phyloP scores from a whole-genome alignment of 257 asterid genomes.

The Mitragyna speciosa region DNA sequence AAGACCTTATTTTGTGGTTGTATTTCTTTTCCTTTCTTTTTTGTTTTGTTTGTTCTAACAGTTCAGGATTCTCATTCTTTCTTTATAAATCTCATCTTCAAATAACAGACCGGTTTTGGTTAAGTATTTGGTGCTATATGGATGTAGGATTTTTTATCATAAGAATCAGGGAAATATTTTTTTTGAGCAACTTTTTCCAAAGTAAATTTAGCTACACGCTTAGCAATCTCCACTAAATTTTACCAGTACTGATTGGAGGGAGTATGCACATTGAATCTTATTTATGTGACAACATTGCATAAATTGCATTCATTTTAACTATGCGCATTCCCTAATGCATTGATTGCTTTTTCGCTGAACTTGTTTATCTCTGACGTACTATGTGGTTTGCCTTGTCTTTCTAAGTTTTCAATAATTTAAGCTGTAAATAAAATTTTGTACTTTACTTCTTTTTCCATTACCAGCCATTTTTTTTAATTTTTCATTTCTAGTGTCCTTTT shows the following conservation, averaged over 20 bases:
- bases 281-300: not conserved
- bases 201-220: not conserved
- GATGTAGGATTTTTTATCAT: not conserved
- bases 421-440: not conserved
- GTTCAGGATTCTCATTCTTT: not conserved
- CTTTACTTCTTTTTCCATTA: not conserved
- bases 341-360: not conserved
- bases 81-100: no score
- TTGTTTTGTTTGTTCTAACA: not conserved
- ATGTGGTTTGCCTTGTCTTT: not conserved
- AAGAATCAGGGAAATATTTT: not conserved
- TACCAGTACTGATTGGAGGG: not conserved
- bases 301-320: not conserved
- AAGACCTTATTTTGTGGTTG: not conserved
- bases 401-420: not conserved
- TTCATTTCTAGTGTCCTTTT: not conserved
- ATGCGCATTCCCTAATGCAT: not conserved
- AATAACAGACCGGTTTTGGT: not conserved
- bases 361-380: not conserved
- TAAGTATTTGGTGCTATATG: not conserved
- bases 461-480: not conserved
- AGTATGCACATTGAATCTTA: conserved; percentile 5
- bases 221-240: not conserved
- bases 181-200: not conserved
- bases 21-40: not conserved